These are phyloP conservation scores for Phytomonas sp. DNA, from an alignment of 208 protist genomes.

Conservation along the genomic window DNA sequence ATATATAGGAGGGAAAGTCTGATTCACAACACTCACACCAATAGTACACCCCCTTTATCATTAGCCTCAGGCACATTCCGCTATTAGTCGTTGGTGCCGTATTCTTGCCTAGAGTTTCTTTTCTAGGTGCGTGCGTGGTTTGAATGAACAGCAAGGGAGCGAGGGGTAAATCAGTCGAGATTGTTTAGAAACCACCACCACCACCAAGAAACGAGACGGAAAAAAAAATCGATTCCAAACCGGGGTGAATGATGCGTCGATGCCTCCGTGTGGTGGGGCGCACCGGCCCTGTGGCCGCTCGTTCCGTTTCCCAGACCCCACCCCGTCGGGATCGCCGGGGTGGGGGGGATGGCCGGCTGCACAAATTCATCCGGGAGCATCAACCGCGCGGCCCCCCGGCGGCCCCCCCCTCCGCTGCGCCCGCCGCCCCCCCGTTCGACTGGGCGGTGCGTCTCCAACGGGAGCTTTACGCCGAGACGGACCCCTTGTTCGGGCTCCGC, in stretches of 20 bases:
- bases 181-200: no score
- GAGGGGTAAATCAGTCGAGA: no score
- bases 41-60: background rate
- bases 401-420: background rate
- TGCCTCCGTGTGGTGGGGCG: slow-evolving; percentile 11
- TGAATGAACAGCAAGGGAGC: background rate
- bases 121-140: no score
- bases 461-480: slow-evolving; percentile 60
- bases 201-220: no score
- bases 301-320: background rate
- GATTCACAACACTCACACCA: background rate
- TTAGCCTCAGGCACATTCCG: background rate
- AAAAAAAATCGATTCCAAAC: background rate
- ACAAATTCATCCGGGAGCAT: slow-evolving; percentile 43
- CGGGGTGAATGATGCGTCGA: slow-evolving; percentile 27
- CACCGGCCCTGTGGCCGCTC: background rate
- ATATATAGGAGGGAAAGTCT: slow-evolving; percentile 4
- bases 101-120: background rate
- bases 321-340: slow-evolving; percentile 8
- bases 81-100: slow-evolving; percentile 8
- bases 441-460: slow-evolving; percentile 67
- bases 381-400: background rate
- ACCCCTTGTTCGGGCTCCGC: slow-evolving; percentile 67
- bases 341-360: slow-evolving; percentile 14
- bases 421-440: slow-evolving; percentile 12